Evolutionary conservation across 169 alveolate genomes (phyloP).

Genomic region (Perkinsus chesapeaki): DNA sequence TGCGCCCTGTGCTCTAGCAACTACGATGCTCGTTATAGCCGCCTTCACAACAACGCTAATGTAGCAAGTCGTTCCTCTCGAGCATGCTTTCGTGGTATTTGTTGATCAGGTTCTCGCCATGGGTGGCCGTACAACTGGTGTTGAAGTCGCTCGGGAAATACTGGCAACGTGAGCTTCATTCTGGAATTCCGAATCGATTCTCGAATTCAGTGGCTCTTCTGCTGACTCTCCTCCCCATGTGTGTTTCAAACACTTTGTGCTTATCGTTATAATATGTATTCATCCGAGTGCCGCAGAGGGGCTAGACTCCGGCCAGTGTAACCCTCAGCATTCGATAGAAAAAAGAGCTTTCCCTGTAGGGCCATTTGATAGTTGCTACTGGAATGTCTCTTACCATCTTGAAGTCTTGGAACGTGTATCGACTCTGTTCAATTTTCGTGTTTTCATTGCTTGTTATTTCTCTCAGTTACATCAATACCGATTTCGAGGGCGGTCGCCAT

Average conservation of each 20-base stretch:
- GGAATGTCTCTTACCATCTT: too few relatives aligned
- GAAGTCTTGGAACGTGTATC: too few relatives aligned
- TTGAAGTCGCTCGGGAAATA: conserved; percentile 38
- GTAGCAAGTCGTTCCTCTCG: not conserved
- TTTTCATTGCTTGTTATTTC: not conserved
- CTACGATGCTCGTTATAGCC: not conserved
- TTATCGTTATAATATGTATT: too few relatives aligned
- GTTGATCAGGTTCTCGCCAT: conserved; percentile 21
- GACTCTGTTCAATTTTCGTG: not conserved
- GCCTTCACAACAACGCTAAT: not conserved
- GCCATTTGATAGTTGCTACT: too few relatives aligned
- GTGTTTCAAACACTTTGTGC: too few relatives aligned
- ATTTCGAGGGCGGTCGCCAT: not conserved
- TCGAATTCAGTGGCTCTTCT: too few relatives aligned
- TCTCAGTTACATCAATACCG: not conserved
- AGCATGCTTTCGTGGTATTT: not conserved
- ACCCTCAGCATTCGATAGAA: too few relatives aligned
- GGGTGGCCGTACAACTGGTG: conserved; percentile 47
- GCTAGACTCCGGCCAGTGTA: too few relatives aligned
- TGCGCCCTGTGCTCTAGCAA: not conserved
- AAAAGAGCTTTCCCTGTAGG: too few relatives aligned
- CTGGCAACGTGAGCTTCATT: conserved; percentile 12
- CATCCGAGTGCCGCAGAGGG: too few relatives aligned
- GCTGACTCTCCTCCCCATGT: too few relatives aligned
- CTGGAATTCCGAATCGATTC: too few relatives aligned